Evolutionary conservation across 768 basidiomycete species (phyloP).

Genomic region (Trametes sanguinea): DNA sequence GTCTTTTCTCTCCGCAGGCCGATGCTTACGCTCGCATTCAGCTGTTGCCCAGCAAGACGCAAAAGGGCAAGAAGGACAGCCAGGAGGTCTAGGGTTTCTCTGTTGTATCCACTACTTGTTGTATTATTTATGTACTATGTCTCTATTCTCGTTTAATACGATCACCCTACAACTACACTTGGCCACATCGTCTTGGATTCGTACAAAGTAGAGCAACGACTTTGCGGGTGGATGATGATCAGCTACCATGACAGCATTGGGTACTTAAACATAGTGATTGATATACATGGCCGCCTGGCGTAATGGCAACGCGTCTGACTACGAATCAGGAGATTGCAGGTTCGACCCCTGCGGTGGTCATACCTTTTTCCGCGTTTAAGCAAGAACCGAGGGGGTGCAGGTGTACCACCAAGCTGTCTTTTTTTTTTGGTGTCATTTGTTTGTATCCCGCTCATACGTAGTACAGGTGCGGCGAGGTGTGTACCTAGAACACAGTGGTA

Average conservation of each 20-base stretch:
- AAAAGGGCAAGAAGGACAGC: constrained; percentile 55
- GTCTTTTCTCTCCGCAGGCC: neutral
- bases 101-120: constrained; percentile 21
- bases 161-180: neutral
- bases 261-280: no score
- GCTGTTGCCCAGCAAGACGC: constrained; percentile 49
- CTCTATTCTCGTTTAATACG: constrained; percentile 16
- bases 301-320: constrained; percentile 1
- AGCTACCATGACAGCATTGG: no score
- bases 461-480: no score
- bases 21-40: constrained; percentile 19
- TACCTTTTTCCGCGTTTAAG: neutral
- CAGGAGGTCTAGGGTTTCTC: constrained; percentile 46
- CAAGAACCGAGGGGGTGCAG: no score
- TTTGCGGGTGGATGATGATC: no score
- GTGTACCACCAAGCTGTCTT: neutral
- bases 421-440: neutral
- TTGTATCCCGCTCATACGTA: no score
- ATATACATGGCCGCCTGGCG: neutral
- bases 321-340: constrained; percentile 86
- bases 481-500: no score
- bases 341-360: constrained; percentile 92
- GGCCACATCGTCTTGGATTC: no score
- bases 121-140: constrained; percentile 27
- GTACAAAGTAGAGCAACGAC: no score